These are phyloP conservation scores for Phylloporus rhodoxanthus DNA, from an alignment of 768 basidiomycete species.

Conservation along the genomic window DNA sequence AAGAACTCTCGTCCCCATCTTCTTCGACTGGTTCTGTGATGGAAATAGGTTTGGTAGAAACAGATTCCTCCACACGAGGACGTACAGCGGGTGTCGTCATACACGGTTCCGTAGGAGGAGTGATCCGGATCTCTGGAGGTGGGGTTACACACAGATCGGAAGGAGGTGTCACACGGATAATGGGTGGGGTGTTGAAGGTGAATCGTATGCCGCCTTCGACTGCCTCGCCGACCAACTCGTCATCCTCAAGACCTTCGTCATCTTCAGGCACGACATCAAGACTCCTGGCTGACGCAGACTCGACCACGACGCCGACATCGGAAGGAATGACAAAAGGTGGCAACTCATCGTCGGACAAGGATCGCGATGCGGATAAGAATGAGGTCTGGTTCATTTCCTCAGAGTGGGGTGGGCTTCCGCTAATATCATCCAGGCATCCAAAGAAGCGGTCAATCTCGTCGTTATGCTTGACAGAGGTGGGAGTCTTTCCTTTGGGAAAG, in stretches of 20 bases:
- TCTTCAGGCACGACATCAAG: slow-evolving; percentile 43
- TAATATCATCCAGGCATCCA: slow-evolving; percentile 55
- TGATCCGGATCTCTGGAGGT: slow-evolving; percentile 23
- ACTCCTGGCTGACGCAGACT: slow-evolving; percentile 19
- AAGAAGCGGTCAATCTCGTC: slow-evolving; percentile 75
- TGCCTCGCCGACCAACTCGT: slow-evolving; percentile 52
- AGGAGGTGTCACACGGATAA: slow-evolving; percentile 25
- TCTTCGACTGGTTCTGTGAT: slow-evolving; percentile 15
- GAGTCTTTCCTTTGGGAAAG: slow-evolving; percentile 42
- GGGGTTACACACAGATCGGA: slow-evolving; percentile 22
- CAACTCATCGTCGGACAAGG: slow-evolving; percentile 39
- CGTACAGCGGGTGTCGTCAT: slow-evolving; percentile 18
- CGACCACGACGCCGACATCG: slow-evolving; percentile 40
- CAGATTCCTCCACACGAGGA: background rate
- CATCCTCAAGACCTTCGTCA: slow-evolving; percentile 35
- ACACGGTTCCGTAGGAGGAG: slow-evolving; percentile 14
- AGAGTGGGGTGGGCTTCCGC: slow-evolving; percentile 43
- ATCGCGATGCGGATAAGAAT: slow-evolving; percentile 51
- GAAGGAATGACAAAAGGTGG: slow-evolving; percentile 47
- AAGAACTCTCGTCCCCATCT: slow-evolving; percentile 19
- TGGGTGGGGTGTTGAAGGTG: slow-evolving; percentile 59
- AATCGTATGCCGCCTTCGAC: slow-evolving; percentile 68
- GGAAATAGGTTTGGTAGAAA: slow-evolving; percentile 3
- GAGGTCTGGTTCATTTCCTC: slow-evolving; percentile 52
- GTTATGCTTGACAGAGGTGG: slow-evolving; percentile 17